Evolutionary conservation across 192 early-diverging fungal species (phyloP), one percentile per base, ranked within the genome.

Genomic region (Backusella macrospora): DNA sequence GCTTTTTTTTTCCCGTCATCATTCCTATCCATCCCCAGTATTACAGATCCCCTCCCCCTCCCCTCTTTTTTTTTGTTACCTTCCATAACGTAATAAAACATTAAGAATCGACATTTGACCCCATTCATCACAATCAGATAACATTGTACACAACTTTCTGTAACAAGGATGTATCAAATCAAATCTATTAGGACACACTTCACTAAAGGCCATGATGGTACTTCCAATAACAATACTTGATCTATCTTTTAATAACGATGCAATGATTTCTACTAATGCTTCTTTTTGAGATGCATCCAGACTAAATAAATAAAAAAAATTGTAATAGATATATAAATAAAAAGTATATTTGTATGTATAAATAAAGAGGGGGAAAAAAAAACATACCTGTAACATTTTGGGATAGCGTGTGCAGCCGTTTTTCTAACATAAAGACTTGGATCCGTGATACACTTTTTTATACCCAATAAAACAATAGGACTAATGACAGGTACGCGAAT

Each of bases 71-170:
- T 23, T 4, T 29, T 13, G 43, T 44, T 85, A 85, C 84, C 89
- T 86, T 63, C 89, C 93, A 84, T 99, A 99, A 10, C 89, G 82
- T 38, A 90, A 68, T 65, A 99, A 78, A 29, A 97, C 74, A 43
- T 89, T 90, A 45, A 96, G 74, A 37, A 96, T 91, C 49, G 91
- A 91, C 39, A 96, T 86, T 80, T 99, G 97, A 13, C 92, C 94
- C 98, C 98, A 99, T 79, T 98, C 95, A 84, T 99, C 97, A 45
- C 93, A 87, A 38, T 97, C 96, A 14, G 88, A 78, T 26, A 99
- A 80, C 88, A 96, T 84, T 44, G 80, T 79, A 76, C 96, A 98
- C 68, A 96, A 84, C 47, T 97, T 94, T 55, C 94, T 88, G 81
- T 88, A 99, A 74, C 95, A 93, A 38, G 81, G 83, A 78, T 99